These are phyloP conservation scores for Plectosphaerella plurivora DNA, from an alignment of 2,329 filamentous ascomycete species.

Conservation along the genomic window DNA sequence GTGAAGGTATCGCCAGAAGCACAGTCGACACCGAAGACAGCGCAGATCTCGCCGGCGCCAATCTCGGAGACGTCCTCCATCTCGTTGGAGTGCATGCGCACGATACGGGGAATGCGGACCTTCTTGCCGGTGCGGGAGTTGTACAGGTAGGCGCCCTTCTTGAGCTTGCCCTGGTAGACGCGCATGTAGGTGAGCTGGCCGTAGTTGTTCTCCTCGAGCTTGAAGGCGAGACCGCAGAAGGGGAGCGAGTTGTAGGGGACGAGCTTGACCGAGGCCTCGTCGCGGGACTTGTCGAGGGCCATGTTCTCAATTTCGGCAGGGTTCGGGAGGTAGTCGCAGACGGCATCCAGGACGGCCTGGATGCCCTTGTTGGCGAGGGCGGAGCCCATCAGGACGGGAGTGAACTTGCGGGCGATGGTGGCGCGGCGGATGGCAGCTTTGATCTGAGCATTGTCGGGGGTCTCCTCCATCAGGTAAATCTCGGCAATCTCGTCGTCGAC, in stretches of 20 bases:
- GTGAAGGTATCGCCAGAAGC: conserved; percentile 98
- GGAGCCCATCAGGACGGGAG: conserved; percentile 93
- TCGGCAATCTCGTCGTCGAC: conserved; percentile 98
- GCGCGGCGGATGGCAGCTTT: conserved; percentile 87
- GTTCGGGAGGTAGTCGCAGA: conserved; percentile 94
- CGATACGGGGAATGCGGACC: conserved; percentile 93
- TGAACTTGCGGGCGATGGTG: conserved; percentile 87
- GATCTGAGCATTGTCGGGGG: conserved; percentile 76
- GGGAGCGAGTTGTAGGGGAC: conserved; percentile 91
- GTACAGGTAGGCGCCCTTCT: conserved; percentile 85
- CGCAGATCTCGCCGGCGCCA: conserved; percentile 95
- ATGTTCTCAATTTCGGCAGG: conserved; percentile 84
- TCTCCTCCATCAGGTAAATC: conserved; percentile 82
- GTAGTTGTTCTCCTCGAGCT: conserved; percentile 98
- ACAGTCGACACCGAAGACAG: conserved; percentile 96
- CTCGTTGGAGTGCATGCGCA: conserved; percentile 99
- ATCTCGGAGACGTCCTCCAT: conserved; percentile 96
- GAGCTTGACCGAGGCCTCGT: conserved; percentile 77
- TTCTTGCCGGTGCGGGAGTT: conserved; percentile 95
- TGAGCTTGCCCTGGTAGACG: conserved; percentile 90
- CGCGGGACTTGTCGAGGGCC: conserved; percentile 76
- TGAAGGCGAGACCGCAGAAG: conserved; percentile 95
- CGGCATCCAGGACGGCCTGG: conserved; percentile 94
- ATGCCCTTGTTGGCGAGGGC: conserved; percentile 92
- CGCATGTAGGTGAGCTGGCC: conserved; percentile 97